Conservation (phyloP, 441 rosid species). For the Populus hybrid region DNA sequence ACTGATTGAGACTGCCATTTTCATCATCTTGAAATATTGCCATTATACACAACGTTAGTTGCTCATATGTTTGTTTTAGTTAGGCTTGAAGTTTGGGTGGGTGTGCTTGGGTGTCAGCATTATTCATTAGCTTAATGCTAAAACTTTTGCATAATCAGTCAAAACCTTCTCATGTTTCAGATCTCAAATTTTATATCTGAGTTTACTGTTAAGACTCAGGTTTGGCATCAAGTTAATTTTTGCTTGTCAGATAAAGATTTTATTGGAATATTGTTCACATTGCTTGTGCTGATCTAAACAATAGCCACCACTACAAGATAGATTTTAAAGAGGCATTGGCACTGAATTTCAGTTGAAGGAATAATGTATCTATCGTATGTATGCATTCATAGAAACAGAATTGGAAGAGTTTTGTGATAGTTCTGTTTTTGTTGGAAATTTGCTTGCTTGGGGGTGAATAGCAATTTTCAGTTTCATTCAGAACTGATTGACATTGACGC, state of each 20-base stretch:
- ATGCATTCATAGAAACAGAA: neutral
- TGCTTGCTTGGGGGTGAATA: neutral
- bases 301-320: neutral
- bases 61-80: neutral
- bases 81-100: neutral
- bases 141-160: neutral
- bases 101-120: neutral
- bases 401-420: neutral
- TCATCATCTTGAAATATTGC: neutral
- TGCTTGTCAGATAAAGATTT: neutral
- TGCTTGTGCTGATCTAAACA: neutral
- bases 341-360: neutral
- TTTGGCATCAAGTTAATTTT: slow-evolving; percentile 4
- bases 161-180: neutral
- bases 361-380: neutral
- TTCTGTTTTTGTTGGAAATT: neutral
- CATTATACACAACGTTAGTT: neutral
- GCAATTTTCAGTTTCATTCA: neutral
- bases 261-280: neutral
- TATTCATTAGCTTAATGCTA: neutral
- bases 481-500: neutral
- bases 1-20: neutral
- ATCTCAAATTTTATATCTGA: neutral
- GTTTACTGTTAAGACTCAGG: neutral
- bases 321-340: neutral